Percentiles rank a stretch among this genome's conserved stretches.
These are phyloP conservation scores for Boehmeria nivea DNA, from an alignment of 306 rosid genomes.

Conservation along the genomic window DNA sequence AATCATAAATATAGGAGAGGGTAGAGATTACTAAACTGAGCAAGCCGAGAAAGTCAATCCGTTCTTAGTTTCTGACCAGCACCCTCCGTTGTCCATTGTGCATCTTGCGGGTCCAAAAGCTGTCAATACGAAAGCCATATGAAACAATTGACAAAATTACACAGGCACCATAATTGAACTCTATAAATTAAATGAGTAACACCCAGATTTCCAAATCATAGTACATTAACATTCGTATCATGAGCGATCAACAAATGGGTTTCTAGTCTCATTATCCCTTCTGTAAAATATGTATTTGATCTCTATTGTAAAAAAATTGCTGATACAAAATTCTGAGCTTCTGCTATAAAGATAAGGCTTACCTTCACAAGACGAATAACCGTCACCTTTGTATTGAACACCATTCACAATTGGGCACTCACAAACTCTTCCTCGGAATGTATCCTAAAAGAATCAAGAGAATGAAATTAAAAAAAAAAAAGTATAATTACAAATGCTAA, in stretches of 20 bases:
- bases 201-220: too few relatives aligned
- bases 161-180: too few relatives aligned
- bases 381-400: constrained; percentile 83
- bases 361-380: constrained; percentile 77
- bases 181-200: not conserved
- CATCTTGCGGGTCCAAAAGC: constrained; percentile 97
- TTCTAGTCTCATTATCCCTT: too few relatives aligned
- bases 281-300: too few relatives aligned
- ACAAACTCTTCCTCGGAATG: constrained; percentile 93
- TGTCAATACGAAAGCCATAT: constrained; percentile 41
- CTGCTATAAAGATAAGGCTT: constrained; percentile 11
- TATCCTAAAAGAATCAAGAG: constrained; percentile 56
- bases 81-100: constrained; percentile 72
- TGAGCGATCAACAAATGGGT: too few relatives aligned
- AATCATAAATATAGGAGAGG: constrained; percentile 7
- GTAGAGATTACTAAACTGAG: constrained; percentile 69
- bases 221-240: too few relatives aligned
- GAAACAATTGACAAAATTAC: too few relatives aligned
- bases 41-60: constrained; percentile 65
- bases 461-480: too few relatives aligned
- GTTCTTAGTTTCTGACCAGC: constrained; percentile 68
- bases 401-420: constrained; percentile 82
- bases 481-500: not conserved
- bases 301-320: too few relatives aligned
- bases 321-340: too few relatives aligned